phyloP scores from a whole-genome alignment of 768 basidiomycete species.

The Lentinula guzmanii region DNA sequence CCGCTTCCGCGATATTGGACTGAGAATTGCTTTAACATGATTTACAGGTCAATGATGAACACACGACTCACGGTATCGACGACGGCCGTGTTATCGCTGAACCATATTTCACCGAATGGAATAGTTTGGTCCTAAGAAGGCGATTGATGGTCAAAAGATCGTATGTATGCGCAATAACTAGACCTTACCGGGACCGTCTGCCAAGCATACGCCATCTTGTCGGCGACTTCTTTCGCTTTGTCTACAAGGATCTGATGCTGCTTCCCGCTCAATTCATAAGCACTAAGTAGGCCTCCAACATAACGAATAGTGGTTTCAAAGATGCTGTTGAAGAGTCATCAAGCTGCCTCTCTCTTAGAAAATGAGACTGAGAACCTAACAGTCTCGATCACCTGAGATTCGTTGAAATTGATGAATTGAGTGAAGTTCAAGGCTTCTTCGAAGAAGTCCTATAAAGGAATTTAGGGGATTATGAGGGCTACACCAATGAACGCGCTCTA shows the following conservation, averaged over 20 bases:
- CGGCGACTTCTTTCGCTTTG: constrained; percentile 39
- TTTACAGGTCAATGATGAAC: too few species aligned
- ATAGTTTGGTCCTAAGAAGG: constrained; percentile 6
- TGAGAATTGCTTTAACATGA: not conserved
- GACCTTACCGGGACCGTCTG: constrained; percentile 19
- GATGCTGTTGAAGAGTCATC: constrained; percentile 19
- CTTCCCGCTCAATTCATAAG: constrained; percentile 44
- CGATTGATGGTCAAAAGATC: not conserved
- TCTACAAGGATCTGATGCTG: constrained; percentile 31
- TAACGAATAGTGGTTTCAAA: constrained; percentile 55
- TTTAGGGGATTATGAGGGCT: not conserved
- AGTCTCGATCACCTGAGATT: constrained; percentile 26
- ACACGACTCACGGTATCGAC: constrained; percentile 7
- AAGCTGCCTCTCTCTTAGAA: not conserved
- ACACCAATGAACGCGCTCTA: not conserved
- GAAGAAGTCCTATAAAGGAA: constrained; percentile 29
- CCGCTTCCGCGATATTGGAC: constrained; percentile 23
- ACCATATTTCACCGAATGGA: constrained; percentile 9
- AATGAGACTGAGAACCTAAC: constrained; percentile 27
- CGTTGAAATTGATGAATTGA: constrained; percentile 33
- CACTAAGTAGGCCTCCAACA: constrained; percentile 40
- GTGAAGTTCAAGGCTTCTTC: constrained; percentile 34
- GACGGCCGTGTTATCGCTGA: constrained; percentile 31
- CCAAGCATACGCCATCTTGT: constrained; percentile 40
- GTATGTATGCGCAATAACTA: too few species aligned